Evolutionary conservation across 2,329 filamentous ascomycete genomes (phyloP), one percentile per base, ranked within the genome.

Genomic region (Exophiala calicioides): DNA sequence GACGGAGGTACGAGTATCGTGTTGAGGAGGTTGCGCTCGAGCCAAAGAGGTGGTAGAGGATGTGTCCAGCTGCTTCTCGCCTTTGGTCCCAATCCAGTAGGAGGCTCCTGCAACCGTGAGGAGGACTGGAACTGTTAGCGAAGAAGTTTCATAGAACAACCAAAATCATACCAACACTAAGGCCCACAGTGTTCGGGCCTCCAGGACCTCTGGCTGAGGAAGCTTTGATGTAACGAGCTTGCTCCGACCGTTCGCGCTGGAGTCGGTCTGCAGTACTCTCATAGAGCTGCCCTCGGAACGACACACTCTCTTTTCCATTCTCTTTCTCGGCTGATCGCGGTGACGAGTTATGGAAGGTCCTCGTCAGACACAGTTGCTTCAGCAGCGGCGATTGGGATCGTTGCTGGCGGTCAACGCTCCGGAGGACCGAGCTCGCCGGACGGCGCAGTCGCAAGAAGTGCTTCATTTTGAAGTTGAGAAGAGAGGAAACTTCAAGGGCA

Each of bases 251-350:
- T 58, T 84, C 81, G 38, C 76, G 72, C 61, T 78, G 69, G 50
- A 84, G 61, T 32, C 81, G 73, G 58, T 79, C 72, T 30, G 74
- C 67, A 10, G 81, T 82, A 55, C 78, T 83, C 60, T 83, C 77
- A 53, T 81, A 82, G 33, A 85, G 58, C 61, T 84, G 80, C 24
- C 74, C 72, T 60, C 80, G 77, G 67, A 84, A 84, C 5, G 52
- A 55, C 7, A 46, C 9, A 20, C 41, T 53, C 13, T 39, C 45
- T 30, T 47, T 44, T 19, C 15, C 23, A n/a, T 36, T 18, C 4
- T 38, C 41, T n/a, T 44, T 48, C 16, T 48, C 44, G 21, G 48
- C 36, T 15, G 5, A 21, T 21, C 31, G 44, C 21, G 21, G 10
- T 6, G 44, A n/a, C 15, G 52, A 52, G 16, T 18, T 49, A 38